Conservation (phyloP, 2,329 filamentous ascomycete species). For the Colletotrichum zoysiae region DNA sequence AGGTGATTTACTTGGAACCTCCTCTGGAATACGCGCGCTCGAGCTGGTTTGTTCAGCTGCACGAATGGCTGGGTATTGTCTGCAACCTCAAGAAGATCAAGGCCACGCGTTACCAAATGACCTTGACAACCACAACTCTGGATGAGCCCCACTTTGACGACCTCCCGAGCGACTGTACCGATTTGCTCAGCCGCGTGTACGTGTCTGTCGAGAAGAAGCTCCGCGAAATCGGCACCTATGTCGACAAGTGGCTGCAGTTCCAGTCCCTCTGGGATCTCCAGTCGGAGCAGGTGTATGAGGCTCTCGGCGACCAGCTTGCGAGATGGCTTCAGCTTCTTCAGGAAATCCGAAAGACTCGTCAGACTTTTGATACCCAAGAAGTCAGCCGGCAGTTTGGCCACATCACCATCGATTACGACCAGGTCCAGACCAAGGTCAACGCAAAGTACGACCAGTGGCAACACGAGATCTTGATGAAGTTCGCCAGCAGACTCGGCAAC, state of each 20-base stretch:
- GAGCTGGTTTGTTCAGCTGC: constrained; percentile 92
- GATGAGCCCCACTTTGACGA: constrained; percentile 83
- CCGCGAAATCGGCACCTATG: constrained; percentile 82
- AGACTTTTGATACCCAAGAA: constrained; percentile 97
- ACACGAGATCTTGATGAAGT: constrained; percentile 94
- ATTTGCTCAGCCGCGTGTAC: constrained; percentile 84
- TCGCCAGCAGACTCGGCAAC: constrained; percentile 87
- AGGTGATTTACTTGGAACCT: constrained; percentile 96
- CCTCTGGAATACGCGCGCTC: constrained; percentile 92
- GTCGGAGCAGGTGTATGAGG: constrained; percentile 93
- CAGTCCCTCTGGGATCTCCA: constrained; percentile 98
- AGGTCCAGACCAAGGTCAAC: constrained; percentile 98
- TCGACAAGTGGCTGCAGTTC: constrained; percentile 98
- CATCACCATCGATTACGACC: constrained; percentile 96
- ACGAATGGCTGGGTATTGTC: constrained; percentile 92
- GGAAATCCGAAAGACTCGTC: constrained; percentile 93
- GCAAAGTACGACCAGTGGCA: constrained; percentile 99
- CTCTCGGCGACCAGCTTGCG: constrained; percentile 89
- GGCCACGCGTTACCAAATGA: constrained; percentile 94
- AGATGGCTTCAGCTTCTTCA: constrained; percentile 96
- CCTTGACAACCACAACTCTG: constrained; percentile 74
- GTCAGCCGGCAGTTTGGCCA: constrained; percentile 94
- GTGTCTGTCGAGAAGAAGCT: constrained; percentile 86
- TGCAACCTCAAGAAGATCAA: constrained; percentile 96
- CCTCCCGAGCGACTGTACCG: constrained; percentile 85